phyloP scores from a whole-genome alignment of 176 grass and related monocot species.

The Canna indica region DNA sequence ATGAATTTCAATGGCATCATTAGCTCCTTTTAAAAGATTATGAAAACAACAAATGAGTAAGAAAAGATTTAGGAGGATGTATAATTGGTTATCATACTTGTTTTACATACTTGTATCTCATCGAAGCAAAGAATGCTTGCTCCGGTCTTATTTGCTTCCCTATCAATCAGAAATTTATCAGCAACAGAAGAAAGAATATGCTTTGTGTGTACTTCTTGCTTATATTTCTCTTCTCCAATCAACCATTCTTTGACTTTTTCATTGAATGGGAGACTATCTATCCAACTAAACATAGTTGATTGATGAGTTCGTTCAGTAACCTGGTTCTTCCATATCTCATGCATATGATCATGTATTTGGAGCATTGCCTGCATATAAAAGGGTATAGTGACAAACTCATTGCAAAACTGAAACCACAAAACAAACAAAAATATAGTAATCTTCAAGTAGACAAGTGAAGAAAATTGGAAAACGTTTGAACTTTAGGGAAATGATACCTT shows the following conservation, averaged over 20 bases:
- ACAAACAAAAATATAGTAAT: neutral
- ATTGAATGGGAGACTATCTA: slow-evolving; percentile 72
- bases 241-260: slow-evolving; percentile 89
- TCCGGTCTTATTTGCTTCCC: slow-evolving; percentile 68
- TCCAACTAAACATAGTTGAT: slow-evolving; percentile 61
- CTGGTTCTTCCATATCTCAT: slow-evolving; percentile 72
- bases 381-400: neutral
- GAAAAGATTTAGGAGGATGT: neutral
- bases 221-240: slow-evolving; percentile 86
- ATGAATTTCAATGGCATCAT: too few species aligned
- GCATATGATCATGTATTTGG: slow-evolving; percentile 96
- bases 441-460: neutral
- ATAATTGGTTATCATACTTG: slow-evolving; percentile 11
- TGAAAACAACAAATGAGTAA: neutral
- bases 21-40: neutral
- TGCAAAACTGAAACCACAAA: neutral
- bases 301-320: slow-evolving; percentile 26
- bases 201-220: slow-evolving; percentile 63
- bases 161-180: slow-evolving; percentile 89
- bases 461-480: neutral
- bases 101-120: slow-evolving; percentile 69
- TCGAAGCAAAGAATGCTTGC: slow-evolving; percentile 99
- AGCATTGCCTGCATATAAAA: slow-evolving; percentile 68
- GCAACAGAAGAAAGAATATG: slow-evolving; percentile 92
- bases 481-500: too few species aligned